Evolutionary conservation across 176 grass and related monocot genomes (phyloP), one percentile per base, ranked within the genome.

Genomic region (Canna indica): DNA sequence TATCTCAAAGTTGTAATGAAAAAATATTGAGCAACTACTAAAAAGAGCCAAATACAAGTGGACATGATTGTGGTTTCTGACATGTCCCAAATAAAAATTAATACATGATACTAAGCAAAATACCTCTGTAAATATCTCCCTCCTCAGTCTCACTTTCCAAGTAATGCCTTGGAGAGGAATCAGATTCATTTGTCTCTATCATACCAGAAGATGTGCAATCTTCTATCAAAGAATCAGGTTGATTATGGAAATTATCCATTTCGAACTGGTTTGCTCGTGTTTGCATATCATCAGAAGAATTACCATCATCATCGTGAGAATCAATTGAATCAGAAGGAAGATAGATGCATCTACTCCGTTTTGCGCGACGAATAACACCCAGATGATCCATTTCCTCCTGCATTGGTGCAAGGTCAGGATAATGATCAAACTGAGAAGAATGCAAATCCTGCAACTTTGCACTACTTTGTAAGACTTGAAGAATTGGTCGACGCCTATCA

Each of bases 111-210:
- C n/a, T n/a, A n/a, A 46, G 36, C 2, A 25, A 41, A n/a, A 75
- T 90, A 99, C 94, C 85, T 90, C 25, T 67, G 54, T 87, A 54
- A 83, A 87, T 50, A 54, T 87, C 68, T 30, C 44, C 86, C 39
- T 88, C 83, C 68, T 99, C 89, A 2, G 80, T 93, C 62, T 87
- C 94, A 64, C 78, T 86, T 70, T 91, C 87, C 59, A 84, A 81
- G 66, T 83, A 84, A 75, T 85, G 72, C 79, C 69, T 85, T 80
- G 80, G 83, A 82, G 83, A 99, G 79, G 80, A 84, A 86, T 81
- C 71, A 17, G 75, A 82, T 57, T 78, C 32, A 33, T 81, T 68
- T 52, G 85, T 90, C 62, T 72, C 73, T 65, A 89, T 71, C 59
- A 85, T 78, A 59, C 82, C 83, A 54, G 88, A 91, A 77, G 91